Base-by-base conservation (phyloP, 495 filamentous ascomycete genomes). In the Schizothecium vesticola region DNA sequence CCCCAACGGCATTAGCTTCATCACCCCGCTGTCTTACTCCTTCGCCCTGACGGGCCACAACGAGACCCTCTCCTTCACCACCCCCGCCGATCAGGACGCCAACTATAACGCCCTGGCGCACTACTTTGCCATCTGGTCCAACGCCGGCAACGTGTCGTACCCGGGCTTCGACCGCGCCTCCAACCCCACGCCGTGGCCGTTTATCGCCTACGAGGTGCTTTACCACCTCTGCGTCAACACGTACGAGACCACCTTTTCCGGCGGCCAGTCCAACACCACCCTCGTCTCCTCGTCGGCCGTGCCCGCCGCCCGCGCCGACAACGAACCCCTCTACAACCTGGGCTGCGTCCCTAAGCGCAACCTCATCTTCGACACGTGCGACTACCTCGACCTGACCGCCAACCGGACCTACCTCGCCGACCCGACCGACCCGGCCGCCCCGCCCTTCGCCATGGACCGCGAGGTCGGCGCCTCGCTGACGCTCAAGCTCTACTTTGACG, bases 171-270 rank as follows among this genome's bases (percentile, higher is more conserved):
- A 61, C 56, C n/a, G 29, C 10, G 1, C 63, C 24, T 26, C 56
- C 12, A 56, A 61, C 55, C 25, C 22, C 10, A 36, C 10, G 0
- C 55, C 67, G 3, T 64, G 61, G 67, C 22, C 19, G 1, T 69
- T 43, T 19, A 12, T 21, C 19, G 67, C 61, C 24, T 4, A 29
- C 56, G 67, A 69, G 62, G 56, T 69, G 22, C 23, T 69, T 3
- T 69, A 60, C 62, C 57, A 69, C 59, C 29, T 24, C 16, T 64
- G 61, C 56, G 67, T 69, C 28, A 69, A 64, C 67, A 69, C 62
- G 1, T 69, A 64, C 56, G 33, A 65, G 23, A 65, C 62, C 11
- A 21, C 29, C 6, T 22, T 65, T n/a, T 8, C 29, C 4, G 19
- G 55, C 16, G 67, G 67, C 11, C 60, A 59, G 33, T 65, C 62